Evolutionary conservation across 371 early-diverging fungal genomes (phyloP), one percentile per base, ranked within the genome.

Genomic region (Mucor racemosus): DNA sequence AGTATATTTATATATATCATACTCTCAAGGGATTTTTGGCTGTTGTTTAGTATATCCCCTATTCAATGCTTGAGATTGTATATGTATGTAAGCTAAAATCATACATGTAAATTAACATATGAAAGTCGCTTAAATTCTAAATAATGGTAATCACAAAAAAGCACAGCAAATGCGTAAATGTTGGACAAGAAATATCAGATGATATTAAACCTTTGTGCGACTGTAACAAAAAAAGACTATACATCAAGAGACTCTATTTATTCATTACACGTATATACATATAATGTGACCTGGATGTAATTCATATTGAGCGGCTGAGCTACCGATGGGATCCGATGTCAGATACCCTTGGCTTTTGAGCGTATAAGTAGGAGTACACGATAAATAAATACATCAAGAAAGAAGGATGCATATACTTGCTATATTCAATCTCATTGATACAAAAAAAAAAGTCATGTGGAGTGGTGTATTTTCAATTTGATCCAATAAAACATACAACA

Each of bases 241-340:
- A 26, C 3, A 26, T 26, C 26, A 26, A 26, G 26, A 26, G 26
- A 26, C 26, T 26, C 26, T 26, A 26, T 26, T 26, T 26, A 26
- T 26, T 26, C 3, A 26, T 3, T 26, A 26, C 26, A 26, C 3
- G 26, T 26, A 42, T 42, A n/a, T 14, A 42, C 14, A n/a, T 15
- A n/a, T 42, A 42, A 42, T 42, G 42, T 42, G 42, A 42, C 14
- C 42, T 42, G 5, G 6, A 26, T 26, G 26, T 26, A 26, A 26
- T 26, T 26, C 42, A 15, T 42, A 5, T 15, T 11, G 0, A 15
- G n/a, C 42, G 42, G 42, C 42, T 42, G 42, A 50, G 21, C 53
- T 26, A 60, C 61, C 61, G 61, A 60, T 60, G 48, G 34, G 61
- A 60, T 60, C 61, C 61, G 61, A 48, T 60, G 61, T 60, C 61